Base-by-base conservation (phyloP, 192 early-diverging fungal genomes). In the Diversispora epigaea region DNA sequence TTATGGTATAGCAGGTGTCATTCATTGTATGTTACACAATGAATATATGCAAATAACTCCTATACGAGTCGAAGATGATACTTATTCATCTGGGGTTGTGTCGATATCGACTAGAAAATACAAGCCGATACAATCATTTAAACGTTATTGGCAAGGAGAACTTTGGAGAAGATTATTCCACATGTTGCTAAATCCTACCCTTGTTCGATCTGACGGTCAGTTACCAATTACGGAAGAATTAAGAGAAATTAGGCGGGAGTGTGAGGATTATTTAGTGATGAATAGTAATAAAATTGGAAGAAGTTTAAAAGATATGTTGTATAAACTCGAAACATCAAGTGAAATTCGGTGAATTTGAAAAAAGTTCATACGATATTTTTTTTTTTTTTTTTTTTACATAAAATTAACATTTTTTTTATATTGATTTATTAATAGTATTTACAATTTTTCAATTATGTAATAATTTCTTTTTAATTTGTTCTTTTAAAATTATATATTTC, bases 21-120 rank as follows among this genome's bases (percentile, higher is more conserved):
- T 76, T 49, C 68, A 81, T 66, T 70, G 62, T 58, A 73, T 81
- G 61, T 40, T 81, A n/a, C 77, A 78, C 75, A 61, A 69, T 14
- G 15, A 44, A 25, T 72, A 68, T 32, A 68, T 77, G 61, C 45
- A 68, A 54, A 46, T 64, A 22, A 44, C 58, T 43, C 56, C 39
- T 22, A 43, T 60, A 15, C 2, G 19, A 45, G 39, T 44, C 12
- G 54, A 56, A 9, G 12, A 17, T 8, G 63, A 75, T 54, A 39
- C 57, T 21, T 49, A 32, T 12, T 22, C 58, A 9, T 39, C 58
- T 8, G 21, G 22, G 15, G 15, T 57, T 47, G 43, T 32, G 3
- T 32, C 58, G 9, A 60, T 65, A 15, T 64, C 47, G 11, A 40
- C 46, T 40, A 75, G 54, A 60, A 72, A 39, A 44, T 78, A 66